Evolutionary conservation across 257 asterid genomes (phyloP).

Genomic region (Nicotiana knightiana): DNA sequence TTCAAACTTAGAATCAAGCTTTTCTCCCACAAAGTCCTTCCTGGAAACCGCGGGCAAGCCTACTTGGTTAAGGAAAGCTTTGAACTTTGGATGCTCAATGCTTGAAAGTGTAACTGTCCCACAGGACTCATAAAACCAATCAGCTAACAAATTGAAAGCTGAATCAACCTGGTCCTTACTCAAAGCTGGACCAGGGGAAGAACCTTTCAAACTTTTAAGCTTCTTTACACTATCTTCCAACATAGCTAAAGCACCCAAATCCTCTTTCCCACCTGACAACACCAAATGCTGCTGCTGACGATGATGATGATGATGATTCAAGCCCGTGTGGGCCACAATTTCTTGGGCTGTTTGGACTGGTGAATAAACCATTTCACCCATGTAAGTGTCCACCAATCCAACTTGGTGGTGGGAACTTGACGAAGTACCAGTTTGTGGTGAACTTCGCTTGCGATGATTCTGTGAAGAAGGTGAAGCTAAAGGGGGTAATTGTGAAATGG

Average conservation of each 20-base stretch:
- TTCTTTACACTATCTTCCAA: conserved; percentile 79
- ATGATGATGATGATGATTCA: conserved; percentile 6
- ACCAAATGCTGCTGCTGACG: conserved; percentile 25
- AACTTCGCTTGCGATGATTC: conserved; percentile 53
- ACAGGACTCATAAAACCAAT: conserved; percentile 76
- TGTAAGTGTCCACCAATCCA: conserved; percentile 33
- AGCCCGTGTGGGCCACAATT: conserved; percentile 2
- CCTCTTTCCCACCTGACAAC: conserved; percentile 80
- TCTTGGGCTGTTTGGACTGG: conserved; percentile 22
- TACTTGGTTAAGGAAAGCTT: conserved; percentile 64
- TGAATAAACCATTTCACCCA: conserved; percentile 21
- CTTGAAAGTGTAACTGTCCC: conserved; percentile 56
- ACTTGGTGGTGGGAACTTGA: conserved; percentile 41
- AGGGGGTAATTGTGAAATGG: conserved; percentile 64
- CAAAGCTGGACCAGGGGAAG: conserved; percentile 47
- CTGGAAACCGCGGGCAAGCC: conserved; percentile 58
- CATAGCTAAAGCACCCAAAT: conserved; percentile 71
- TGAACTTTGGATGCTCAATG: conserved; percentile 77
- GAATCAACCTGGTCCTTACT: conserved; percentile 52
- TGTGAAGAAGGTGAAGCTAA: conserved; percentile 66
- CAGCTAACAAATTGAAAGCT: conserved; percentile 54
- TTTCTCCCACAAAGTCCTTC: conserved; percentile 41
- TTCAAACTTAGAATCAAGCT: conserved; percentile 67
- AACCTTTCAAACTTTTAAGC: conserved; percentile 53
- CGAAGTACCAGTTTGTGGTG: conserved; percentile 32